Evolutionary conservation across 495 filamentous ascomycete genomes (phyloP).

Genomic region (Aspergillus olivimuriae): DNA sequence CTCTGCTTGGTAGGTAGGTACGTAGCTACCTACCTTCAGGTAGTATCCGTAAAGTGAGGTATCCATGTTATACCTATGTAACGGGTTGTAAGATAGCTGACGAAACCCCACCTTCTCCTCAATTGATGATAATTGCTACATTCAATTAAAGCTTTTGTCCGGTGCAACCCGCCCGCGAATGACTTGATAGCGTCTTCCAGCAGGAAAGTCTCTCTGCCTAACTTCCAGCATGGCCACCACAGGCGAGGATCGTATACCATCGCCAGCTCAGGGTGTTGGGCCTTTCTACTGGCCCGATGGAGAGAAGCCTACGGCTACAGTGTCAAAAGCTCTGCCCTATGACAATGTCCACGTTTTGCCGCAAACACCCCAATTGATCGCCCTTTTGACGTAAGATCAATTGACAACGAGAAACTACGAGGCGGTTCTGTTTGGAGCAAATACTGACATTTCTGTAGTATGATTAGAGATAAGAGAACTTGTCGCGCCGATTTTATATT

Average conservation of each 20-base stretch:
- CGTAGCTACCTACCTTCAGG: too few species aligned
- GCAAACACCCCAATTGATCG: constrained; percentile 95
- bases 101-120: too few species aligned
- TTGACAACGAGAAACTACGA: background rate
- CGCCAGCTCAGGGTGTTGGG: constrained; percentile 67
- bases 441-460: constrained; percentile 48
- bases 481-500: constrained; percentile 95
- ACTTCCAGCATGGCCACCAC: background rate
- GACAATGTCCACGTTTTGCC: constrained; percentile 85
- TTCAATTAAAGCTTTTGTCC: too few species aligned
- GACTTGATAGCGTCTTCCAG: too few species aligned
- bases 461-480: constrained; percentile 89
- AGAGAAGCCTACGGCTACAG: constrained; percentile 82
- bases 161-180: too few species aligned
- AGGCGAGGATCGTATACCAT: constrained; percentile 26
- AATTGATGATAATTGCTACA: too few species aligned
- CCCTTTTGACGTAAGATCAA: constrained; percentile 79
- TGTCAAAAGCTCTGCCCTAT: constrained; percentile 75
- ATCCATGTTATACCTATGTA: too few species aligned
- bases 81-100: too few species aligned
- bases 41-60: too few species aligned
- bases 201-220: too few species aligned
- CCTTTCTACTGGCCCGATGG: constrained; percentile 69
- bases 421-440: background rate
- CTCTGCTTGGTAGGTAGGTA: too few species aligned